Evolutionary conservation across 768 basidiomycete species (phyloP), one percentile per base, ranked within the genome.

Genomic region (Agaricus blazei): DNA sequence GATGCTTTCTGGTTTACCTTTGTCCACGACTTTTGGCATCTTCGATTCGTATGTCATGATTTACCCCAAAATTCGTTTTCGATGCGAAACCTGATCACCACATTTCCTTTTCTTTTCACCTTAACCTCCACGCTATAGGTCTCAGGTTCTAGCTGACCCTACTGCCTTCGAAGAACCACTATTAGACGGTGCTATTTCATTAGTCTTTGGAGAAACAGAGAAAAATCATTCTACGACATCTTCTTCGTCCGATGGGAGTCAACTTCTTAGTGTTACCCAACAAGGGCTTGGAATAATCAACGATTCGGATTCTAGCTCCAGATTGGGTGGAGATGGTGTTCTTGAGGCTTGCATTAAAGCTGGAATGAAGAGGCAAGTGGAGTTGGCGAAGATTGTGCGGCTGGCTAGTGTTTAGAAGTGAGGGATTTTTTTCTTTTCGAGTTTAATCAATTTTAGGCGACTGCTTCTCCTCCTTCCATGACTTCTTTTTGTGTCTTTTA

Each of bases 151-250:
- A 3, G 75, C 85, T 0, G 96, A 98, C 68, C 90, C 93, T 0
- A 88, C 92, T 0, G 77, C 92, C 1, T 97, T 96, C 67, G 96
- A 98, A 71, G 88, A 93, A 60, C 88, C 91, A 0, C 75, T 97
- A 6, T 79, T 94, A 51, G 83, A 88, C 12, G 85, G 90, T 0
- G 78, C 79, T 0, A 64, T 93, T 53, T 82, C 84, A 1, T 67
- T 94, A 34, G 71, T 87, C 1, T 58, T 90, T 4, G 81, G 83
- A 56, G 75, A 77, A 54, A 23, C 34, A 2, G 34, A 34, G 8
- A 7, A 34, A 34, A 23, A 27, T 19, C 4, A 48, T 8, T 19
- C 29, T 31, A 27, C n/a, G 31, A 19, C 19, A 19, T 19, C 19
- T 19, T 3, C 47, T 41, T 41, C 14, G 42, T 9, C 19, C 8